phyloP scores from a whole-genome alignment of 2,329 filamentous ascomycete genomes.

The Diaporthe helianthi region DNA sequence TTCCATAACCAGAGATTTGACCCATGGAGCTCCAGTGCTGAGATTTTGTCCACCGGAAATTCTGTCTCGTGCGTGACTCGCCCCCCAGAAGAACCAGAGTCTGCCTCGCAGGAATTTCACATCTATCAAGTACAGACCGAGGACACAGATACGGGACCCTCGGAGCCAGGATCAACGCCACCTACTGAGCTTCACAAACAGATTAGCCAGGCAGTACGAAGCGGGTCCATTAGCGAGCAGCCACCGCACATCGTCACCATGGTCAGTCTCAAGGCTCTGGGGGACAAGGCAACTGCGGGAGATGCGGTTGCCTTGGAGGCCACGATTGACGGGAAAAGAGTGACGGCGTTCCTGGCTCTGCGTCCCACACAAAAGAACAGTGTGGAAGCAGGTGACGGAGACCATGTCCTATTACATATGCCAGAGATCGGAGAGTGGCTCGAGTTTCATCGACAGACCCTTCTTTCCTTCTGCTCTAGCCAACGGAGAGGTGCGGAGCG shows the following conservation, averaged over 20 bases:
- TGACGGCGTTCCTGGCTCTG: not conserved
- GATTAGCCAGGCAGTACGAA: not conserved
- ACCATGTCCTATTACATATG: not conserved
- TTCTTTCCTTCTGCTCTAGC: not conserved
- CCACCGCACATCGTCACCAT: no score
- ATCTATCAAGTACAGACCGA: not conserved
- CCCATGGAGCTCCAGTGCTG: not conserved
- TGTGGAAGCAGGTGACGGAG: not conserved
- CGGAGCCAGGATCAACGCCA: not conserved
- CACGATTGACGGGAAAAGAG: not conserved
- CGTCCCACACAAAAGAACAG: no score
- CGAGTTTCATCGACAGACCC: not conserved
- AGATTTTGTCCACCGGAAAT: not conserved
- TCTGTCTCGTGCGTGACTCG: not conserved
- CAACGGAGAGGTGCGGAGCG: not conserved
- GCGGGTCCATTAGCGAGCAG: not conserved
- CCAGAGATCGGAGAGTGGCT: not conserved
- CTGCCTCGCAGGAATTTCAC: not conserved
- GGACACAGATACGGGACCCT: not conserved
- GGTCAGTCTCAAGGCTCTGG: not conserved
- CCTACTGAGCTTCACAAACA: not conserved
- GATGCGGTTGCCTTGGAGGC: not conserved
- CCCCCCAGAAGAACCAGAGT: not conserved
- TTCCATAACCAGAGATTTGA: not conserved
- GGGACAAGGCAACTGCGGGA: not conserved